Base-by-base conservation (phyloP, 2,329 filamentous ascomycete species). In the Colletotrichum lupini region DNA sequence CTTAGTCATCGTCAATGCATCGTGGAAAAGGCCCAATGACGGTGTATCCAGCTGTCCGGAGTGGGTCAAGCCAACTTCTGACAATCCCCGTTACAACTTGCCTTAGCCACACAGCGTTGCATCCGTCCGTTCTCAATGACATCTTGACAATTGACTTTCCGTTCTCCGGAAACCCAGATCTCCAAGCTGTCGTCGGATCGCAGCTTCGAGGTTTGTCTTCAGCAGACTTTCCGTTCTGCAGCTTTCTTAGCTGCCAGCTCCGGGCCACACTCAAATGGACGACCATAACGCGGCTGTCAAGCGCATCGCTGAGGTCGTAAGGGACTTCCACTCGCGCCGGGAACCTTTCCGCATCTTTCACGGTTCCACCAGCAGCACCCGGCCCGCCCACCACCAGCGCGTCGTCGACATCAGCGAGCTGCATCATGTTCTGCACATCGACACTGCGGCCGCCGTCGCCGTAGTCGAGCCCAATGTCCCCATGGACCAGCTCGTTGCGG, bases 301-400 rank as follows among this genome's bases (percentile, higher is more conserved):
- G 22, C 77, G 79, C 66, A 83, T 89, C 59, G 82, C 87, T 0
- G 77, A 80, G 37, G 81, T 84, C 26, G 82, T 89, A 37, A 80
- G 81, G 71, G 77, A 83, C 5, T 89, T 89, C 76, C 79, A 86
- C 65, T 77, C 81, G 3, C 79, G 77, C 8, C 80, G 83, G 71
- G 80, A 85, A 78, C 89, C 92, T 2, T 95, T 94, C 81, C 88
- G 92, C n/a, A 92, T 95, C 79, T 93, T 91, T 77, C 93, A 95
- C 82, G 93, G 93, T 74, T 91, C 92, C 0, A 95, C 93, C 30
- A 95, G 94, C 83, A 94, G 91, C 81, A 95, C 93, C 49, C 91
- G 93, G 8, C 87, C 87, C 30, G 86, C 86, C 8, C 82, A 84
- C 24, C 79, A 81, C 14, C 85, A 87, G 79, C 89, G 89, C 77